Evolutionary conservation across 176 grass and related monocot genomes (phyloP), one percentile per base, ranked within the genome.

Genomic region (Oryza punctata): DNA sequence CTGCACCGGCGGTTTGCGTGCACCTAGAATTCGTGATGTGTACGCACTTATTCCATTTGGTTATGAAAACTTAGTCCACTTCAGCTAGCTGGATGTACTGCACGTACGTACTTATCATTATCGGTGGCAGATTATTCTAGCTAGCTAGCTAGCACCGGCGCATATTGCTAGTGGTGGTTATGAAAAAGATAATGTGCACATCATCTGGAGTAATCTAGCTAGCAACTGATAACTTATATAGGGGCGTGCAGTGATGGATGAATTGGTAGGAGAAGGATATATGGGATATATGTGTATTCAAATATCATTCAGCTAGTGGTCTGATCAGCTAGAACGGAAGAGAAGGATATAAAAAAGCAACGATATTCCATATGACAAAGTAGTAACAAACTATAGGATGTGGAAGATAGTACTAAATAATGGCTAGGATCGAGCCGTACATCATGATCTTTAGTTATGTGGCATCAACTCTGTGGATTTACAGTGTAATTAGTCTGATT

Each of bases 211-310:
- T 76, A 68, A 76, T 57, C 63, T 54, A n/a, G 3, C 63, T 54
- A n/a, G 3, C 72, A 69, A 9, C 32, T n/a, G 64, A 60, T 69
- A 77, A 1, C 73, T 77, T 69, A 84, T 69, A 73, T 41, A 52
- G 15, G 14, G 64, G 76, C 8, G 12, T 11, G 33, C 35, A 50
- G 15, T 50, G 47, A 50, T 50, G 47, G 18, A 21, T 24, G 69
- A 8, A 15, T 69, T 15, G 82, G 73, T 59, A 59, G 64, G 64
- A 43, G 5, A 50, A 1, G 15, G 47, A 50, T 50, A 50, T 50
- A 68, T n/a, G n/a, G n/a, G n/a, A n/a, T n/a, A n/a, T n/a, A n/a
- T 41, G n/a, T 26, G 43, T 46, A 46, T 12, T 46, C 44, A 46
- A 46, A 46, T 75, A 65, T 49, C 19, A 33, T 49, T 49, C 40